Base-by-base conservation (phyloP, 768 basidiomycete genomes). In the Pholiota molesta region DNA sequence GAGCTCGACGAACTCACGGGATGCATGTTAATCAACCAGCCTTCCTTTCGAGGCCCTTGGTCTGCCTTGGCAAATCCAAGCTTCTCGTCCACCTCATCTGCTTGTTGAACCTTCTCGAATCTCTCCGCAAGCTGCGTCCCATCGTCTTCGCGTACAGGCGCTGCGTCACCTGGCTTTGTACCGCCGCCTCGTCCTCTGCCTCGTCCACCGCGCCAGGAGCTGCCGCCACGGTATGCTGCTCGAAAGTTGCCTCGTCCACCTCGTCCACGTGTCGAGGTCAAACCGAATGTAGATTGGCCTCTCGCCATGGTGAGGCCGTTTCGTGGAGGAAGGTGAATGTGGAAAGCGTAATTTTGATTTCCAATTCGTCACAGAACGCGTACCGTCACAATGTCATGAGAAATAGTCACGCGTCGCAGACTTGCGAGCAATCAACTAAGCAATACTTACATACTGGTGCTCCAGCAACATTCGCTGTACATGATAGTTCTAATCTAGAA, bases 1-100 rank as follows among this genome's bases (percentile, higher is more conserved):
- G 33, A 4, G 23, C 23, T 26, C 45, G 35, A 51, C 58, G 29
- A 19, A 82, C 92, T 66, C 71, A 95, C 95, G 57, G 97, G 94
- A 73, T 97, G 96, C 97, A 99, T 99, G 72, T 99, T 99, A 64
- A 99, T 88, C 71, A 99, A 78, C 97, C 97, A 99, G 2, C 96
- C 97, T 57, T 92, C 91, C 71, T 81, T 86, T 68, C 79, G 79
- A 3, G 81, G 76, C 0, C 96, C 97, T 70, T 96, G 92, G 62
- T 92, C 87, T 53, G 93, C 79, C 63, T 89, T 83, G 42, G 78
- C 77, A 74, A 99, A 99, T 0, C 97, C 97, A 17, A 99, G 79
- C 73, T 92, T 94, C 76, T 94, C 94, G 70, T 99, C 97, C 19
- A 98, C 85, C 68, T 97, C 94, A 73, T 99, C 95, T 64, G 77